Evolutionary conservation across 106 monocot species (phyloP).

Genomic region (Iris macrosiphon): DNA sequence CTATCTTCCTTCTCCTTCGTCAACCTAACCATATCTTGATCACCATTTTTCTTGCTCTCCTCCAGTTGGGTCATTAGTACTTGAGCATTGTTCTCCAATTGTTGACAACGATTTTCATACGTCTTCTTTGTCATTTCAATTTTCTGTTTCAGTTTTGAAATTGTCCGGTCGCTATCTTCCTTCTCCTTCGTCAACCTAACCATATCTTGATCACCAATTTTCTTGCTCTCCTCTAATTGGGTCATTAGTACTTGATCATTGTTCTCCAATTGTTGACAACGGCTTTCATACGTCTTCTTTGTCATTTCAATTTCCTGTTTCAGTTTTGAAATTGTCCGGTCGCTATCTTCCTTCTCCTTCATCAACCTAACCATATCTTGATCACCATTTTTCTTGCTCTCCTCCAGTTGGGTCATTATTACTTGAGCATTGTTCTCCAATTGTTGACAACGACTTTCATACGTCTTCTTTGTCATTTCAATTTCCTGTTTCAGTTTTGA

Average conservation of each 20-base stretch:
- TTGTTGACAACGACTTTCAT: no score
- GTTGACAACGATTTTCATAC: no score
- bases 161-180: slow-evolving; percentile 25
- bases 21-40: slow-evolving; percentile 11
- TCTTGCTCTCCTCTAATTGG: slow-evolving; percentile 13
- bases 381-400: slow-evolving; percentile 10
- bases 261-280: no score
- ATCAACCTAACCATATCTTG: slow-evolving; percentile 8
- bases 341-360: slow-evolving; percentile 23
- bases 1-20: slow-evolving; percentile 18
- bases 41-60: slow-evolving; percentile 8
- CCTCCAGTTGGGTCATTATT: slow-evolving; percentile 4
- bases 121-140: no score
- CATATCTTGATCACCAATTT: slow-evolving; percentile 2
- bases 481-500: no score
- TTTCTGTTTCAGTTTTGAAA: no score
- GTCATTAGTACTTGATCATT: no score
- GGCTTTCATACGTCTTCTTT: slow-evolving; percentile 31
- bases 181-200: not conserved
- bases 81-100: no score
- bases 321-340: slow-evolving; percentile 46
- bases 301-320: slow-evolving; percentile 48
- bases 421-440: no score
- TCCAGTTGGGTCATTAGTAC: slow-evolving; percentile 3
- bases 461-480: no score